A percentile compares a stretch with the other conserved stretches of the same genome.
Evolutionary conservation across 75 land plant species (phyloP).

Genomic region (Cunninghamia lanceolata): DNA sequence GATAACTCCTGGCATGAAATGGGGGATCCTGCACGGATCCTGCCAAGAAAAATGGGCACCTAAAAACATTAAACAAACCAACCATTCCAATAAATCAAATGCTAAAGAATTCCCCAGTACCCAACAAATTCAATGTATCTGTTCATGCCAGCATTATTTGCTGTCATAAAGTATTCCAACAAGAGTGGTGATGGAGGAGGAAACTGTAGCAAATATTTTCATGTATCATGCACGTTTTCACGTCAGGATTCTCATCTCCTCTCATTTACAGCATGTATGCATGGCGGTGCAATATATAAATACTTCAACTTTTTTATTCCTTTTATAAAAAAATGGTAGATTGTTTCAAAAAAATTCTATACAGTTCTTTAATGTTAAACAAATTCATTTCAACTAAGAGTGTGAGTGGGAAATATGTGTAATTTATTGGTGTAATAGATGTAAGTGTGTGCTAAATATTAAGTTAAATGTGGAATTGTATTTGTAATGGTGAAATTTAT

Average conservation of each 20-base stretch:
- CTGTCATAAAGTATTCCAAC: background rate
- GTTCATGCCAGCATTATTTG: background rate
- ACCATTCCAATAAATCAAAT: background rate
- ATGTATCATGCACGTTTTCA: background rate
- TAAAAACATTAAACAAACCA: background rate
- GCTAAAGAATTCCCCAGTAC: background rate
- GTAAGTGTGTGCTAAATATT: background rate
- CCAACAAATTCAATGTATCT: background rate
- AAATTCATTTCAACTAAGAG: too few relatives aligned
- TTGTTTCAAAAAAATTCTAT: background rate
- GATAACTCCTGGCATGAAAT: background rate
- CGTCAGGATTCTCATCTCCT: background rate
- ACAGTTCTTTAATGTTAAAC: too few relatives aligned
- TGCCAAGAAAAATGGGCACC: background rate
- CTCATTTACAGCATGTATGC: background rate
- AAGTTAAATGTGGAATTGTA: background rate
- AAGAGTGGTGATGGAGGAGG: background rate
- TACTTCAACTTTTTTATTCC: background rate
- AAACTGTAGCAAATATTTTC: background rate
- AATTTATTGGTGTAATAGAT: background rate
- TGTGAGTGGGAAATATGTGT: background rate
- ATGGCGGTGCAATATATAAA: constrained; percentile 1
- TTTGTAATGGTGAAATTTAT: background rate
- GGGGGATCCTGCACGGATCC: background rate
- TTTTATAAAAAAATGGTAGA: background rate